Evolutionary conservation across 129 eudicot species (phyloP), one percentile per base, ranked within the genome.

Genomic region (Calendula officinalis): DNA sequence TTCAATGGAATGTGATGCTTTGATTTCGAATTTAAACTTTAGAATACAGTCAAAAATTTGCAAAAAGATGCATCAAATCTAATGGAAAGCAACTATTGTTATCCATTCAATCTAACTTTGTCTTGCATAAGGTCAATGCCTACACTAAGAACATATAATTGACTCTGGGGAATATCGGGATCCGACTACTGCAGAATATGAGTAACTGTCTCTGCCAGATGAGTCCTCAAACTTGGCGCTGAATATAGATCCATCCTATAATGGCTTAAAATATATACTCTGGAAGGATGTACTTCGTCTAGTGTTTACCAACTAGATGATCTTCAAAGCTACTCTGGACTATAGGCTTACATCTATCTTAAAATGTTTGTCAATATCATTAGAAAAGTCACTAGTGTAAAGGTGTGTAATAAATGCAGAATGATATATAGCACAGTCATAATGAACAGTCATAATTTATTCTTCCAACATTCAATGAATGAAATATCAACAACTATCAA

Each of bases 191-290:
- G n/a, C n/a, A n/a, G n/a, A n/a, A n/a, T n/a, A n/a, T n/a, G n/a
- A n/a, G n/a, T n/a, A n/a, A 44, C 56, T 32, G 14, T 68, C 64
- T 37, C 45, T 41, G 45, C 37, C 48, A 49, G 34, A 49, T 34
- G 14, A 47, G 33, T 46, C 35, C 39, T 4, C 35, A 48, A 47
- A 64, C 69, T 34, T 63, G 27, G n/a, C n/a, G n/a, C n/a, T n/a
- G n/a, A n/a, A n/a, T n/a, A n/a, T n/a, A n/a, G n/a, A n/a, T n/a
- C n/a, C n/a, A n/a, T n/a, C n/a, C n/a, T n/a, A n/a, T n/a, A n/a
- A n/a, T n/a, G n/a, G n/a, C n/a, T n/a, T n/a, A n/a, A n/a, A n/a
- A n/a, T n/a, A n/a, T n/a, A n/a, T n/a, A n/a, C n/a, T n/a, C n/a
- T n/a, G n/a, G n/a, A n/a, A n/a, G n/a, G n/a, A n/a, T n/a, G n/a